Conservation (phyloP, 2,329 filamentous ascomycete species). For the Aphanocladium album region DNA sequence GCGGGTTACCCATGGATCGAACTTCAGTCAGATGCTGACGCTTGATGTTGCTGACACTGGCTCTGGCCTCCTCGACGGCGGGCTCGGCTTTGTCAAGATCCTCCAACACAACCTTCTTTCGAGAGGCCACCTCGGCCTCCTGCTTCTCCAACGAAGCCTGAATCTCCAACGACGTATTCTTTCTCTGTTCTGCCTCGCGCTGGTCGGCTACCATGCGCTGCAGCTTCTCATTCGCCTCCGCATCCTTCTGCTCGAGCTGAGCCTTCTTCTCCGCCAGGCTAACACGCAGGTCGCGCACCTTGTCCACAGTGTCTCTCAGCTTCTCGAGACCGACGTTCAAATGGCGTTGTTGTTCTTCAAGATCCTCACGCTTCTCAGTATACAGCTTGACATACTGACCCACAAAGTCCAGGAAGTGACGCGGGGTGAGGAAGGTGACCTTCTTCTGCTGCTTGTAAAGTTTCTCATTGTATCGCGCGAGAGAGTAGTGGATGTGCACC, state of each 20-base stretch:
- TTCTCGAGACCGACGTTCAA: constrained; percentile 98
- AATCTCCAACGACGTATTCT: constrained; percentile 81
- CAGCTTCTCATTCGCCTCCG: constrained; percentile 93
- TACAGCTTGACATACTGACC: constrained; percentile 96
- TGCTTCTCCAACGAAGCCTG: constrained; percentile 83
- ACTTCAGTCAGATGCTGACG: constrained; percentile 96
- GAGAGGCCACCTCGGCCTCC: constrained; percentile 77
- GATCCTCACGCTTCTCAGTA: constrained; percentile 95
- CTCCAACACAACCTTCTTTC: constrained; percentile 76
- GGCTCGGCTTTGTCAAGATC: constrained; percentile 91
- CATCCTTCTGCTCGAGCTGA: constrained; percentile 88
- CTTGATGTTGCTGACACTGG: constrained; percentile 98
- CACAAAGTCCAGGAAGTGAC: constrained; percentile 97
- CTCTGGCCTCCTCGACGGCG: constrained; percentile 85
- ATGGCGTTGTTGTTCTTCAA: constrained; percentile 98
- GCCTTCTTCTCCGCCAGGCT: constrained; percentile 93
- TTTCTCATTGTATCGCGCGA: constrained; percentile 83
- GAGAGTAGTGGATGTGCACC: constrained; percentile 97
- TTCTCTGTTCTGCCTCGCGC: constrained; percentile 86
- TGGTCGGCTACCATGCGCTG: constrained; percentile 97
- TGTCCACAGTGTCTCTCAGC: constrained; percentile 91
- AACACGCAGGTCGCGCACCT: constrained; percentile 85
- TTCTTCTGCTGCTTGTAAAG: constrained; percentile 88
- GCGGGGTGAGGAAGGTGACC: constrained; percentile 87
- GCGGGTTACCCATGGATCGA: constrained; percentile 91